phyloP scores from a whole-genome alignment of 768 basidiomycete genomes.

The Lactarius hatsudake region DNA sequence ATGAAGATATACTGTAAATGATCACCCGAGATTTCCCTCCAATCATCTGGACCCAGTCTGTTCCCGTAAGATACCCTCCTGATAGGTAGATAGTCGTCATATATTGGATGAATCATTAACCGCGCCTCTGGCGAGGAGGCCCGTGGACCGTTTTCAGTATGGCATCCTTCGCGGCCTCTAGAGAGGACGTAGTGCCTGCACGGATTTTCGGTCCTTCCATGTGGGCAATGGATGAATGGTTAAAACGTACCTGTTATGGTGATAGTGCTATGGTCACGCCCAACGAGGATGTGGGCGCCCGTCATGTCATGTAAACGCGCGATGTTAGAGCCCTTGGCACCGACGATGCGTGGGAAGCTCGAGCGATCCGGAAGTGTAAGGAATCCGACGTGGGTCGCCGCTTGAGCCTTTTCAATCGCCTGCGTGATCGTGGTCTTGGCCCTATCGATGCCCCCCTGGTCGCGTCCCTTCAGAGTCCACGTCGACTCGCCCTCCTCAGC shows the following conservation, averaged over 20 bases:
- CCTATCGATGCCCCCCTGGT: slow-evolving; percentile 71
- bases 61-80: slow-evolving; percentile 12
- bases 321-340: slow-evolving; percentile 87
- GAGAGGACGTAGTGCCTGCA: slow-evolving; percentile 64
- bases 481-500: slow-evolving; percentile 79
- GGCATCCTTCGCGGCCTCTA: slow-evolving; percentile 71
- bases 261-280: slow-evolving; percentile 84
- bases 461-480: slow-evolving; percentile 83
- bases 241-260: slow-evolving; percentile 67
- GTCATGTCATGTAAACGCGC: slow-evolving; percentile 84
- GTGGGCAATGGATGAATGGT: not conserved
- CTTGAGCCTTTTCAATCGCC: slow-evolving; percentile 68
- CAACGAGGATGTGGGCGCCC: slow-evolving; percentile 88
- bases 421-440: slow-evolving; percentile 65
- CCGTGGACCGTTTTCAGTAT: slow-evolving; percentile 54
- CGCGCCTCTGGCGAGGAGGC: slow-evolving; percentile 25
- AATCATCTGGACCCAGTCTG: not conserved
- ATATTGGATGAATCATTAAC: not conserved
- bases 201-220: slow-evolving; percentile 1
- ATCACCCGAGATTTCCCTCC: not conserved
- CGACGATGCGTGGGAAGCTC: slow-evolving; percentile 91
- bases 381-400: slow-evolving; percentile 79
- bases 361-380: slow-evolving; percentile 79
- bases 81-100: not conserved
- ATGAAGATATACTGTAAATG: slow-evolving; percentile 10